These are phyloP conservation scores for Chrysoporthe austroafricana DNA, from an alignment of 2,329 filamentous ascomycete genomes.

Conservation along the genomic window DNA sequence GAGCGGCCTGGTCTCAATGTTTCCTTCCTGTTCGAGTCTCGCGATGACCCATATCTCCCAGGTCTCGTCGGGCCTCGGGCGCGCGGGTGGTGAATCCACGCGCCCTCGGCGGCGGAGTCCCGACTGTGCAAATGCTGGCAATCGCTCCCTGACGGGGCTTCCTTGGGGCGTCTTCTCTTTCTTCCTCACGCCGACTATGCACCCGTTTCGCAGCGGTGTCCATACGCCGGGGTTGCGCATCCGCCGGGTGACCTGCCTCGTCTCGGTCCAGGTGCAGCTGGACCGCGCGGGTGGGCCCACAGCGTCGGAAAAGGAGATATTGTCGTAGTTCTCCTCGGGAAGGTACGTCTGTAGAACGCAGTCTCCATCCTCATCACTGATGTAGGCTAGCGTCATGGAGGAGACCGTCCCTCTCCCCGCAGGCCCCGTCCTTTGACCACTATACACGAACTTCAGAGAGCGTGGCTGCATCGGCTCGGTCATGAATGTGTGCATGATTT, in stretches of 20 bases:
- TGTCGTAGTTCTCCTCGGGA: conserved; percentile 55
- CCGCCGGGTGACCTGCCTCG: conserved; percentile 54
- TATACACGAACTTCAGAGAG: conserved; percentile 64
- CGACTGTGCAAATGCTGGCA: conserved; percentile 26
- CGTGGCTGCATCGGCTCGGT: conserved; percentile 62
- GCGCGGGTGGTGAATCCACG: conserved; percentile 13
- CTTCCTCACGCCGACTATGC: conserved; percentile 65
- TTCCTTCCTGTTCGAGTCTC: conserved; percentile 47
- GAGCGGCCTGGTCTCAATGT: conserved; percentile 51
- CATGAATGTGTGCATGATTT: conserved; percentile 63
- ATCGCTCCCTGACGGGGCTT: conserved; percentile 30
- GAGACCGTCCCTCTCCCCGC: conserved; percentile 61
- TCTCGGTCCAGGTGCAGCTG: conserved; percentile 56
- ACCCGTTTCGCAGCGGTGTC: conserved; percentile 64
- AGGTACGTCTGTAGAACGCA: conserved; percentile 69
- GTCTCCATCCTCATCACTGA: conserved; percentile 60
- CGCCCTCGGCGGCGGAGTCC: conserved; percentile 27
- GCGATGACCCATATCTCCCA: conserved; percentile 62
- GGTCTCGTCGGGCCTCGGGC: conserved; percentile 33
- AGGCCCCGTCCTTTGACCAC: conserved; percentile 52
- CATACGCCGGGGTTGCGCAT: conserved; percentile 68
- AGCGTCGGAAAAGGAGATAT: conserved; percentile 60
- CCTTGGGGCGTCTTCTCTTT: conserved; percentile 35
- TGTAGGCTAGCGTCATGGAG: conserved; percentile 68
- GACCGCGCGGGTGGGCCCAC: conserved; percentile 44